A percentile compares a stretch with the other conserved stretches of the same genome.
Evolutionary conservation across 805 yeast species (phyloP).

Genomic region (Suhomyces sp.): DNA sequence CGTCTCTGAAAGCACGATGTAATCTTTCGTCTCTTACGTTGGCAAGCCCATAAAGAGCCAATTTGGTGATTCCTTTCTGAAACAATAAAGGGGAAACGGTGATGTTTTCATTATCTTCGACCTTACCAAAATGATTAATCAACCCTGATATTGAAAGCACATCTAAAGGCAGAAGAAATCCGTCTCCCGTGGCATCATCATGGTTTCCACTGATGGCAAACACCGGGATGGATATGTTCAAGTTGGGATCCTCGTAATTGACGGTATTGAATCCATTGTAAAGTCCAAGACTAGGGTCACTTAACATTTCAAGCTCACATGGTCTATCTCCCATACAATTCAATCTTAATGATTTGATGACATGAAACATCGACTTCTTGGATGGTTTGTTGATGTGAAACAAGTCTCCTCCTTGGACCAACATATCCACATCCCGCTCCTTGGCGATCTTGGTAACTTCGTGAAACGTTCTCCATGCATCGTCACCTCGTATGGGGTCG

Average conservation of each 20-base stretch:
- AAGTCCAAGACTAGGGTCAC: constrained; percentile 69
- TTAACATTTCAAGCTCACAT: constrained; percentile 75
- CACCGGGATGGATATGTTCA: constrained; percentile 85
- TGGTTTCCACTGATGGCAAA: constrained; percentile 95
- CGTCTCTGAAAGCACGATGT: constrained; percentile 76
- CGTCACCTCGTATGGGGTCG: constrained; percentile 89
- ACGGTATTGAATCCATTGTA: constrained; percentile 66
- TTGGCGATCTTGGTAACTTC: constrained; percentile 77
- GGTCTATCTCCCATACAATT: constrained; percentile 86
- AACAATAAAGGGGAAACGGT: constrained; percentile 73
- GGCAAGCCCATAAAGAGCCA: constrained; percentile 87
- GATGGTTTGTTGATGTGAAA: constrained; percentile 90
- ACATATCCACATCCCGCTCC: constrained; percentile 75
- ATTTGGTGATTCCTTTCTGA: constrained; percentile 76
- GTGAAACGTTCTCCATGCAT: constrained; percentile 82
- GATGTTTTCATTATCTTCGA: constrained; percentile 71
- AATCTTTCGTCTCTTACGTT: constrained; percentile 88
- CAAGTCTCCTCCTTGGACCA: constrained; percentile 88
- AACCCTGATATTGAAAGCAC: constrained; percentile 77
- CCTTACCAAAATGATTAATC: constrained; percentile 86
- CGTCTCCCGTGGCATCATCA: constrained; percentile 92
- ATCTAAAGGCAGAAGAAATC: constrained; percentile 82
- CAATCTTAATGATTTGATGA: constrained; percentile 64
- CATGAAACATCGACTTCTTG: constrained; percentile 82
- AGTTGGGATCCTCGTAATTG: constrained; percentile 87